Percentiles rank a stretch among this genome's conserved stretches.
phyloP scores from a whole-genome alignment of 495 filamentous ascomycete genomes.

The Aspergillus cavernicola region DNA sequence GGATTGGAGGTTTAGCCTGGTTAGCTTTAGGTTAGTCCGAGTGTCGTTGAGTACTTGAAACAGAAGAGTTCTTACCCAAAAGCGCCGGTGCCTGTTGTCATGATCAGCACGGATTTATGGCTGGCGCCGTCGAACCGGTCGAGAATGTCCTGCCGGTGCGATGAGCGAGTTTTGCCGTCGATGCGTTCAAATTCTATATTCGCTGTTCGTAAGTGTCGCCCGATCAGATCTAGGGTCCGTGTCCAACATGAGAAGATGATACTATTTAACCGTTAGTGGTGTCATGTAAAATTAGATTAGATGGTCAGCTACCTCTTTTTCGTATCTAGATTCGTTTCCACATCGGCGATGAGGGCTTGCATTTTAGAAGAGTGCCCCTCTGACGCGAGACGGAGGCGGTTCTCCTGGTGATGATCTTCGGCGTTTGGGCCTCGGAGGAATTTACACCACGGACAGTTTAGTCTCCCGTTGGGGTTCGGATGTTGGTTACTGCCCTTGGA shows the following conservation, averaged over 20 bases:
- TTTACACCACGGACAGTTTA: slow-evolving; percentile 4
- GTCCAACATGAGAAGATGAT: slow-evolving; percentile 55
- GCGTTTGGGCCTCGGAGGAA: background rate
- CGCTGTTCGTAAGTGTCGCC: slow-evolving; percentile 9
- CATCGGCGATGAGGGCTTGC: slow-evolving; percentile 28
- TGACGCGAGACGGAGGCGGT: background rate
- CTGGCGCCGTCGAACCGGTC: slow-evolving; percentile 26
- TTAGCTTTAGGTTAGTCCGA: background rate
- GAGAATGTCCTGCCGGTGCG: slow-evolving; percentile 28
- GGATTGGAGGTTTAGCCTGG: slow-evolving; percentile 45
- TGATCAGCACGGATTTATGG: slow-evolving; percentile 36
- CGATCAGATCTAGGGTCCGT: slow-evolving; percentile 38
- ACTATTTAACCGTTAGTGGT: slow-evolving; percentile 20
- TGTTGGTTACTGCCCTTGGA: background rate
- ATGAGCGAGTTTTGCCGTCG: slow-evolving; percentile 31
- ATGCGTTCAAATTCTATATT: slow-evolving; percentile 33
- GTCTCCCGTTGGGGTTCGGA: background rate
- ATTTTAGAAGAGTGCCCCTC: slow-evolving; percentile 28
- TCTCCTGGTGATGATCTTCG: background rate
- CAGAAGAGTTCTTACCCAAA: slow-evolving; percentile 33
- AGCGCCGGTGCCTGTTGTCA: slow-evolving; percentile 51
- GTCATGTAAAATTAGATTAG: background rate
- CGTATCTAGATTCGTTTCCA: slow-evolving; percentile 19
- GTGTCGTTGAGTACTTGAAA: too few species aligned
- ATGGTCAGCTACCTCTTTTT: slow-evolving; percentile 29